These are phyloP conservation scores for Sporisorium scitamineum DNA, from an alignment of 1,284 basidiomycete species.

Conservation along the genomic window DNA sequence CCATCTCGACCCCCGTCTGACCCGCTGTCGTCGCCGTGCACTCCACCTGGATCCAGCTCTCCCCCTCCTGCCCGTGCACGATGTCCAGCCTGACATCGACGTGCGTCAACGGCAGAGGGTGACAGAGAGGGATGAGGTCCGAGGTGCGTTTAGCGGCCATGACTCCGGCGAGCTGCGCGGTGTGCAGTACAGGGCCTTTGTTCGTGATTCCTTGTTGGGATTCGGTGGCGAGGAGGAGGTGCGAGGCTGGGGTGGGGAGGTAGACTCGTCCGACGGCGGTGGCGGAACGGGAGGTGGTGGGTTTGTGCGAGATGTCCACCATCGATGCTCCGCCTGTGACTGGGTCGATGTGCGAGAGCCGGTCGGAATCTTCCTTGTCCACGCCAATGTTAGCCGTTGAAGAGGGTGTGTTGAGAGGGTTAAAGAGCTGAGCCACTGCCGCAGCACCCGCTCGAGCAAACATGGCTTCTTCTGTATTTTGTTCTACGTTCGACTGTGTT, in stretches of 20 bases:
- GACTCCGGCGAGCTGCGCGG: conserved; percentile 84
- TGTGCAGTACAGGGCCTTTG: conserved; percentile 71
- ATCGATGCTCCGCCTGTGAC: conserved; percentile 78
- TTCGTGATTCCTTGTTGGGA: conserved; percentile 68
- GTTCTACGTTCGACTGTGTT: not conserved
- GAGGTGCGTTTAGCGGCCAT: conserved; percentile 85
- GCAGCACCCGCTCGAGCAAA: conserved; percentile 48
- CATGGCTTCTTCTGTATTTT: conserved; percentile 17
- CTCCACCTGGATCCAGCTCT: conserved; percentile 44
- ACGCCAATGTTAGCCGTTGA: not conserved
- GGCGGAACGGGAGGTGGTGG: conserved; percentile 77
- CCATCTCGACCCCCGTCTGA: conserved; percentile 85
- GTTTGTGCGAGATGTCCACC: conserved; percentile 82
- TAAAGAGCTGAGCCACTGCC: conserved; percentile 14
- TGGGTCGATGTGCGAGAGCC: conserved; percentile 77
- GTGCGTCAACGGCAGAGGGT: conserved; percentile 80
- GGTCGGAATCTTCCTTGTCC: conserved; percentile 2
- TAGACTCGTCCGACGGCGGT: conserved; percentile 83
- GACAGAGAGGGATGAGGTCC: conserved; percentile 80
- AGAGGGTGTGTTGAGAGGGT: not conserved
- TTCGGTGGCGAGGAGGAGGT: conserved; percentile 72
- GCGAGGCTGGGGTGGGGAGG: conserved; percentile 77
- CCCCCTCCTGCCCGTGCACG: conserved; percentile 6
- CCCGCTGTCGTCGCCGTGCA: conserved; percentile 54
- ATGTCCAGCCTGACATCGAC: conserved; percentile 76